Base-by-base conservation (phyloP, 345 rosid species). In the Moricandia arvensis region DNA sequence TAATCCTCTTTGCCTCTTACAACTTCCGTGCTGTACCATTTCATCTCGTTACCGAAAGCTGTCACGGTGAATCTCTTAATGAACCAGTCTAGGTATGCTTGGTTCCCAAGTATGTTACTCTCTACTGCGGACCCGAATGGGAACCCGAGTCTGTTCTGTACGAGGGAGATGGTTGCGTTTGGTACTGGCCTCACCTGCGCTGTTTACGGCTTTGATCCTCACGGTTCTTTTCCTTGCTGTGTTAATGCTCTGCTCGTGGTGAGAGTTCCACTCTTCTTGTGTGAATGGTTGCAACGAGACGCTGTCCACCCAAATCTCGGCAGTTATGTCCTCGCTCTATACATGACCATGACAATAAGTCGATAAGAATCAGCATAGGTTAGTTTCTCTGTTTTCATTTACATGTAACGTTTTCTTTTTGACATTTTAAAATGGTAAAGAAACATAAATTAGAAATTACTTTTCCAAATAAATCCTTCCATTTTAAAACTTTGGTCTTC, bases 261-360 rank as follows among this genome's bases (percentile, higher is more conserved):
- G 98, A 57, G 94, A 86, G 16, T 24, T 72, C 98, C 98, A 75
- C 30, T 93, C 85, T 49, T 88, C 55, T 47, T 59, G 75, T 3
- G 96, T 85, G 75, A 93, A 93, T 38, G 96, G 94, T 62, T 91
- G 96, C 51, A 93, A 45, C 0, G 98, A 93, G 37, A 93, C 58
- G 75, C 96, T 91, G 73, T 89, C 98, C 2, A 91, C 87, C 90
- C 92, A 85, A 34, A 93, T 83, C 68, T 88, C 94, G 29, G 83
- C 87, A 0, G 81, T 57, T 3, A 88, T 82, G 68, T 85, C 72
- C 7, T 80, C 61, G 65, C 86, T 89, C 96, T 93, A 73, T 64
- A 69, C 3, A 67, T 57, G 1, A 73, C 4, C 12, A 38, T 0
- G 10, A 6, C 31, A 18, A 29, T 6, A 41, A 41, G n/a, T 41